Evolutionary conservation across 2,329 filamentous ascomycete genomes (phyloP).

Genomic region (Scedosporium dehoogii): DNA sequence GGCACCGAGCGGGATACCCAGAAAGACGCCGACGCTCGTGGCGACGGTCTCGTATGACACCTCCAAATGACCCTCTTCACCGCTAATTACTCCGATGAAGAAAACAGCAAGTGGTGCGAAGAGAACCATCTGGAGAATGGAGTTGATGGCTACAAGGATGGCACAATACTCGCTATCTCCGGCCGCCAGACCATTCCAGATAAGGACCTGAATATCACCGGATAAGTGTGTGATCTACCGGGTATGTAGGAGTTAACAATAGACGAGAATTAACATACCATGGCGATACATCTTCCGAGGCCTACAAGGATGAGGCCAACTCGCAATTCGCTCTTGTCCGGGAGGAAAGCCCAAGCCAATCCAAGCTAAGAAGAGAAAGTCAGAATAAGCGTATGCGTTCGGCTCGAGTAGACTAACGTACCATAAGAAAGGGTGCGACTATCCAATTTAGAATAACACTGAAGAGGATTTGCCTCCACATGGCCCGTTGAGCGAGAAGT

Average conservation of each 20-base stretch:
- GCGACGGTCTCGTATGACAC: slow-evolving; percentile 60
- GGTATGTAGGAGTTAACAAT: neutral
- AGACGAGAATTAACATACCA: slow-evolving; percentile 41
- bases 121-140: slow-evolving; percentile 62
- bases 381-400: neutral
- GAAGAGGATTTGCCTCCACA: slow-evolving; percentile 75
- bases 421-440: slow-evolving; percentile 73
- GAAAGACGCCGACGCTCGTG: slow-evolving; percentile 71
- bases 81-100: slow-evolving; percentile 61
- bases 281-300: slow-evolving; percentile 77
- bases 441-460: slow-evolving; percentile 76
- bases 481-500: slow-evolving; percentile 45
- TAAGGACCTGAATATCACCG: slow-evolving; percentile 29
- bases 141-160: slow-evolving; percentile 67
- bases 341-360: slow-evolving; percentile 59
- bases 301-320: slow-evolving; percentile 74
- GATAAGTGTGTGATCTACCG: neutral
- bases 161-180: slow-evolving; percentile 79
- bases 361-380: slow-evolving; percentile 37
- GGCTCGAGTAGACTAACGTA: slow-evolving; percentile 20
- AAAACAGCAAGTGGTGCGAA: slow-evolving; percentile 60
- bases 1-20: slow-evolving; percentile 73
- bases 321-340: slow-evolving; percentile 45
- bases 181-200: slow-evolving; percentile 63
- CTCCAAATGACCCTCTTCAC: slow-evolving; percentile 22